Conservation (phyloP, 495 filamentous ascomycete species). For the Haplographium delicatum region DNA sequence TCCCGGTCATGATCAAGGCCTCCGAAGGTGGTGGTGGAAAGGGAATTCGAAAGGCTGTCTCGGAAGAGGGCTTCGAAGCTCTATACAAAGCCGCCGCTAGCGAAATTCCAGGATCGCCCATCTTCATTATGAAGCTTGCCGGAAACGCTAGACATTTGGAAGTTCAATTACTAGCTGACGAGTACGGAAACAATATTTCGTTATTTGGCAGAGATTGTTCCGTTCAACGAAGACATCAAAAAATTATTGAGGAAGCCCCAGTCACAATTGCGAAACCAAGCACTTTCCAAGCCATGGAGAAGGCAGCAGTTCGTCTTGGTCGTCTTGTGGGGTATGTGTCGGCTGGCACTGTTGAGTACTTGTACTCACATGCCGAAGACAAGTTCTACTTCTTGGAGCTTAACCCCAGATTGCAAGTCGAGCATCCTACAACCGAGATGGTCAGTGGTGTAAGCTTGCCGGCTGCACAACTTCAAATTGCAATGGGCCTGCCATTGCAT, state of each 20-base stretch:
- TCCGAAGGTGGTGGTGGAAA: slow-evolving; percentile 99
- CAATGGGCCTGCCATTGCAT: slow-evolving; percentile 96
- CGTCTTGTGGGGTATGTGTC: slow-evolving; percentile 96
- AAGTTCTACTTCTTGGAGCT: slow-evolving; percentile 99
- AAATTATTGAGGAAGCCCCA: slow-evolving; percentile 99
- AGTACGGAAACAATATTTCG: slow-evolving; percentile 99
- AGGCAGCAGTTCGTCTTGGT: slow-evolving; percentile 89
- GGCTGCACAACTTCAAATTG: slow-evolving; percentile 95
- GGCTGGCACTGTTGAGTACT: slow-evolving; percentile 97
- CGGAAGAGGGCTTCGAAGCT: slow-evolving; percentile 73
- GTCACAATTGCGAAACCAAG: slow-evolving; percentile 86
- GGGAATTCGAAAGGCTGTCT: slow-evolving; percentile 94
- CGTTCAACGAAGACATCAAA: slow-evolving; percentile 97
- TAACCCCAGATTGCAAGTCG: slow-evolving; percentile 97
- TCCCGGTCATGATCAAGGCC: slow-evolving; percentile 99
- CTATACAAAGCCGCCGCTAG: slow-evolving; percentile 93
- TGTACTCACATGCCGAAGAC: slow-evolving; percentile 97
- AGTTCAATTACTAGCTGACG: slow-evolving; percentile 93
- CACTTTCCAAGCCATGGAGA: slow-evolving; percentile 95
- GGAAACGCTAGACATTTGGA: slow-evolving; percentile 96
- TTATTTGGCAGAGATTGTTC: slow-evolving; percentile 98
- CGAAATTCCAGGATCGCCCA: slow-evolving; percentile 98
- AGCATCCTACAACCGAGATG: slow-evolving; percentile 99
- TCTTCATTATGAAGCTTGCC: slow-evolving; percentile 99
- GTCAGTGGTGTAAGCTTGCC: slow-evolving; percentile 96